Evolutionary conservation across 257 asterid species (phyloP).

Genomic region (Solanum medicagineum): DNA sequence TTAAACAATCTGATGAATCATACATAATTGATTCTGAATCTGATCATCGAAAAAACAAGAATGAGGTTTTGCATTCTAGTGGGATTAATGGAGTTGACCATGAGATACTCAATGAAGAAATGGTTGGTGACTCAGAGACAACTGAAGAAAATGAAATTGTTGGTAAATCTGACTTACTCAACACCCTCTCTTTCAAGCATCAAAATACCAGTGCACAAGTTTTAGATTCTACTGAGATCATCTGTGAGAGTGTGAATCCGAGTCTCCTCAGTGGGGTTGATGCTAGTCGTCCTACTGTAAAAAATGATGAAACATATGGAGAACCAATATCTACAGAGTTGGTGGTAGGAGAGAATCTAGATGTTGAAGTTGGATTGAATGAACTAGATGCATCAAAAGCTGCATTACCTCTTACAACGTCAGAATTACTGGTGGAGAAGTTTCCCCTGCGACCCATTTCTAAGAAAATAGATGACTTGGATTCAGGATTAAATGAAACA

Average conservation of each 20-base stretch:
- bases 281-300: conserved; percentile 3
- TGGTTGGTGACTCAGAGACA: conserved; percentile 12
- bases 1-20: conserved; percentile 8
- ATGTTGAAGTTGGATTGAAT: neutral
- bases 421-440: conserved; percentile 50
- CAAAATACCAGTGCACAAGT: conserved; percentile 4
- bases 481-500: conserved; percentile 19
- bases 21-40: conserved; percentile 4
- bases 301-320: conserved; percentile 5
- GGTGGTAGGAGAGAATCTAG: conserved; percentile 6
- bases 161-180: neutral
- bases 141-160: neutral
- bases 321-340: conserved; percentile 3
- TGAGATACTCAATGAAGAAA: conserved; percentile 10
- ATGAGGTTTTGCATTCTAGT: conserved; percentile 2
- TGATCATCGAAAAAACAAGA: conserved; percentile 8
- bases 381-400: conserved; percentile 1
- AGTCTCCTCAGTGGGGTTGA: neutral
- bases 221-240: neutral
- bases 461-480: conserved; percentile 12
- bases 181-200: neutral
- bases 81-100: neutral
- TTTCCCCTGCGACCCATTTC: conserved; percentile 57
- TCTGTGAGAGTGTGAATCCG: conserved; percentile 6
- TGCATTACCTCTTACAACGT: neutral